Base-by-base conservation (phyloP, 306 rosid genomes). In the Delonix regia region DNA sequence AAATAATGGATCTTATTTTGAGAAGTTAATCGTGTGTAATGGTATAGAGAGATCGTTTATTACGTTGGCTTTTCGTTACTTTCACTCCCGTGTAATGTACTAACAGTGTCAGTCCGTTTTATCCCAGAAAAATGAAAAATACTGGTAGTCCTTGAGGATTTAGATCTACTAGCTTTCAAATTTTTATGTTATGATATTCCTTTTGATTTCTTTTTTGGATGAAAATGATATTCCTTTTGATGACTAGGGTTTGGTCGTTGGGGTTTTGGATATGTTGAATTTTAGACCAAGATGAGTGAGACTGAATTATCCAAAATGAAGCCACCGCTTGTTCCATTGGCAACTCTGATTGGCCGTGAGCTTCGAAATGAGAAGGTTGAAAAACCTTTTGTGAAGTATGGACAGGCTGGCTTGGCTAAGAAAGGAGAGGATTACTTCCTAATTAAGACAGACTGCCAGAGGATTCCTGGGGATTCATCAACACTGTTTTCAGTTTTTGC, bases 391-490 rank as follows among this genome's bases (percentile, higher is more conserved):
- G 88, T 96, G 49, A 96, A 93, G 88, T 87, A 86, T 77, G 99
- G 99, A 30, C 99, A 96, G 83, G 97, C 99, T 77, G 99, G 94
- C 76, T 87, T 96, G 96, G 98, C 98, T 21, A 96, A 89, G 90
- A 96, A 96, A 80, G 99, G 99, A 75, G 99, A 96, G 86, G 98
- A 96, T 84, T 96, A 89, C 85, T 96, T 88, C 88, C 82, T 96
- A 60, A 90, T 96, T 74, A 96, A 90, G 82, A 88, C 82, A 0
- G 98, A 96, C 70, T 93, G 90, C 88, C 88, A 84, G 48, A 85
- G 97, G 80, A 81, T 90, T 86, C 94, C 88, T 10, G 96, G 91
- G 28, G 87, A 93, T 84, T 83, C 87, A 0, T 87, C 96, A 7
- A 91, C 99, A 3, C 72, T 85, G 42, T 96, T 96, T 86, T 93